Evolutionary conservation across 192 early-diverging fungal genomes (phyloP).

Genomic region (Endogone sp.): DNA sequence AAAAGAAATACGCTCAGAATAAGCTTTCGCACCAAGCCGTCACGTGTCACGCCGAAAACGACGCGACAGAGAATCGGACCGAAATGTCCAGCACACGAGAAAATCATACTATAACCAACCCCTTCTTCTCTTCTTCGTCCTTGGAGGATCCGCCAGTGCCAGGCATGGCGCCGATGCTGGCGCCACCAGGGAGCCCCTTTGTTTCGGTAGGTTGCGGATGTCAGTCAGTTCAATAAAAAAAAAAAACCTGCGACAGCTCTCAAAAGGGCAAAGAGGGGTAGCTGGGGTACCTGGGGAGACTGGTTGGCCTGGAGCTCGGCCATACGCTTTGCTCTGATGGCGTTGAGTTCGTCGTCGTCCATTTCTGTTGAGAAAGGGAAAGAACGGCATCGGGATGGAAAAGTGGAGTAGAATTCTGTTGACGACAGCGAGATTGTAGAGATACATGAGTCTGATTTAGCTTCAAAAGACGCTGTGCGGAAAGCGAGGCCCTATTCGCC

Average conservation of each 20-base stretch:
- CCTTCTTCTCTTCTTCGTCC: slow-evolving; percentile 70
- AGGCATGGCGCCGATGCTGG: slow-evolving; percentile 25
- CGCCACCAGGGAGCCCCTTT: not conserved
- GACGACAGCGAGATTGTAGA: no score
- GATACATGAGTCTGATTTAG: no score
- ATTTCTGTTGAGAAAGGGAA: no score
- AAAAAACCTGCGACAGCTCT: slow-evolving; percentile 23
- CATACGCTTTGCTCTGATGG: slow-evolving; percentile 68
- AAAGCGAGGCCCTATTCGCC: no score
- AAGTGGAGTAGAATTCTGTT: not conserved
- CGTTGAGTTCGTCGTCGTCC: slow-evolving; percentile 77
- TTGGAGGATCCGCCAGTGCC: slow-evolving; percentile 43
- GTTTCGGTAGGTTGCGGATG: slow-evolving; percentile 13
- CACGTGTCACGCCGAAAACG: not conserved
- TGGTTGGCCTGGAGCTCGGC: slow-evolving; percentile 45
- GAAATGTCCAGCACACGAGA: not conserved
- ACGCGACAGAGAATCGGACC: no score
- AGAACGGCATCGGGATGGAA: not conserved
- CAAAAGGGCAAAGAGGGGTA: slow-evolving; percentile 27
- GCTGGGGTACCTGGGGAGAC: slow-evolving; percentile 15
- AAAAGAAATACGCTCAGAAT: slow-evolving; percentile 6
- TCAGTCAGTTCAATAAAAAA: slow-evolving; percentile 19
- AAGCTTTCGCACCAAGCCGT: slow-evolving; percentile 4
- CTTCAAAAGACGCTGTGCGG: no score
- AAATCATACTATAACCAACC: slow-evolving; percentile 31